phyloP scores from a whole-genome alignment of 1,139 yeast species.

The Lodderomyces margitis region DNA sequence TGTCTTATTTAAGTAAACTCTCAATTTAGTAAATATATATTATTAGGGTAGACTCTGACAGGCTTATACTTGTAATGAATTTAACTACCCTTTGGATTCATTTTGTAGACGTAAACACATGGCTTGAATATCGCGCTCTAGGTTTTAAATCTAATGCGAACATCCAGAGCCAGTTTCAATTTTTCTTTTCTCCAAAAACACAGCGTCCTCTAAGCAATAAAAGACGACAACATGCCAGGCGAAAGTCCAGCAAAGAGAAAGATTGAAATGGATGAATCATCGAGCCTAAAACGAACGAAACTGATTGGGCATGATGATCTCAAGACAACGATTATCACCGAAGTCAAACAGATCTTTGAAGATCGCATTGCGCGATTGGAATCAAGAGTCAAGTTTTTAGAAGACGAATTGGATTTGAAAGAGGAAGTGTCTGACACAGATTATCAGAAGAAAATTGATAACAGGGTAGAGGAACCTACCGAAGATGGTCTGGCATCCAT shows the following conservation, averaged over 20 bases:
- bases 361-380: constrained; percentile 21
- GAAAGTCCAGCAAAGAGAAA: constrained; percentile 21
- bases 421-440: neutral
- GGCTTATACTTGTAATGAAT: no score
- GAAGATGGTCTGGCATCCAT: neutral
- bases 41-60: no score
- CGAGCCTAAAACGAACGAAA: constrained; percentile 16
- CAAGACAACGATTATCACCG: constrained; percentile 18
- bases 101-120: no score
- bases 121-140: neutral
- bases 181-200: neutral
- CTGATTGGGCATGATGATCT: constrained; percentile 16
- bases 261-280: constrained; percentile 17
- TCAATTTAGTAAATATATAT: no score
- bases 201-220: neutral
- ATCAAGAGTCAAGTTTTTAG: constrained; percentile 20
- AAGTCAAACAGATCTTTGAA: constrained; percentile 21
- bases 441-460: neutral
- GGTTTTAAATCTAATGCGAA: no score
- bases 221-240: constrained; percentile 16
- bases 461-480: constrained; percentile 7
- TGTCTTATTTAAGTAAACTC: no score
- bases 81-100: no score
- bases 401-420: constrained; percentile 8
- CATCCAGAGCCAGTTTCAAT: no score